Evolutionary conservation across 2,329 filamentous ascomycete genomes (phyloP), one percentile per base, ranked within the genome.

Genomic region (Teratosphaeria pseudoeucalypti): DNA sequence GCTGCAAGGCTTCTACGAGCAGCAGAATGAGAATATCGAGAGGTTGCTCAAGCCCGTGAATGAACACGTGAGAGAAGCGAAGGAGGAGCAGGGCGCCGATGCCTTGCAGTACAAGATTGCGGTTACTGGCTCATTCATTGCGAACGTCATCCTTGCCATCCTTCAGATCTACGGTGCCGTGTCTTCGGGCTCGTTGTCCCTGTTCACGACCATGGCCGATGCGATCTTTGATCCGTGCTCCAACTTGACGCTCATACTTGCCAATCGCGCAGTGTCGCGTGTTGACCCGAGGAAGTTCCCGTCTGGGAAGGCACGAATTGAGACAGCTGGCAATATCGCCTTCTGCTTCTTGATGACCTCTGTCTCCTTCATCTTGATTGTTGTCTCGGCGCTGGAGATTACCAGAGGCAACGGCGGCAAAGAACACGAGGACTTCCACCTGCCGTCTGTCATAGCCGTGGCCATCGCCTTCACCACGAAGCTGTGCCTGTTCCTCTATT

Each of bases 161-260:
- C 80, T 99, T 19, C 94, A 99, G 75, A 78, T 96, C 43, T 99
- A 95, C 72, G 94, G 87, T 52, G 94, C 94, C 62, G 82, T 90
- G 54, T 84, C 88, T 0, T 96, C 92, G 0, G 85, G 88, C 54
- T 96, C 91, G n/a, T 82, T 97, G 39, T 96, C 92, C 5, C 85
- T 99, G 54, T 96, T 97, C 77, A 96, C 94, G 16, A 99, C 92
- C 63, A 95, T 95, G 89, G 92, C 92, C 16, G 94, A 99, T 74
- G 86, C 92, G 57, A 81, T 97, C 65, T 97, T 97, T 76, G 94
- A 97, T 71, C 94, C 68, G 12, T 55, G 54, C 53, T 66, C 88
- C 69, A 96, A 96, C 70, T 73, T 96, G 57, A 92, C 89, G 0
- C 81, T 97, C 14, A 90, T 97, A 60, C 75, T 96, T 43, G 90